Evolutionary conservation across 2,329 filamentous ascomycete species (phyloP), one percentile per base, ranked within the genome.

Genomic region (Coleophoma crateriformis): DNA sequence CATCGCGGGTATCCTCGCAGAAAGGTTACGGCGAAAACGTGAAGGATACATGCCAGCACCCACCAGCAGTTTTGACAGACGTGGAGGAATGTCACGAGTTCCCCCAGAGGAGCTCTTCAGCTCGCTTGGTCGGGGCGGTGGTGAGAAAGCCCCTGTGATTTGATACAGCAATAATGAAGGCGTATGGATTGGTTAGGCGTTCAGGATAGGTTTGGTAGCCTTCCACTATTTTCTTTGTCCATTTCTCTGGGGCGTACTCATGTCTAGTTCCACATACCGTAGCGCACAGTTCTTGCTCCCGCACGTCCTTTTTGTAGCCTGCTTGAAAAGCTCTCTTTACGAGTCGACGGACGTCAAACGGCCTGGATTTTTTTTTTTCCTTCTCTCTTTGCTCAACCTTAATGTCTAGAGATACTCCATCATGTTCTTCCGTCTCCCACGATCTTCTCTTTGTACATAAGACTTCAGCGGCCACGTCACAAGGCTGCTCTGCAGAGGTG

Each of bases 31-130:
- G 59, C 86, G 90, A 70, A 85, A 79, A 71, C 80, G 82, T 45
- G 87, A 92, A 64, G 89, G 90, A 45, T 95, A 95, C 58, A 73
- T 83, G 13, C 88, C 85, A n/a, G 88, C 88, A 34, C 84, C 85
- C 4, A 86, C 84, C 15, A 79, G 74, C 34, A 80, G 79, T 73
- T 79, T 77, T 55, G 81, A 84, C 61, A 73, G 78, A 38, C 75
- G 75, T 48, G 79, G 72, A 54, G 78, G 78, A 47, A 79, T 84
- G 55, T 72, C 75, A 56, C 71, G 79, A 54, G 76, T 85, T 52
- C 82, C 82, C 12, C 82, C 82, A 3, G 74, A 77, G 46, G 78
- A 85, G 64, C 71, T 67, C 11, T 64, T 67, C 40, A 57, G 59
- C 37, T 63, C 63, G 7, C 48, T 67, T 33, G 61, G 58, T 39